phyloP scores from a whole-genome alignment of 1,139 yeast species.

The Eremothecium gossypii region DNA sequence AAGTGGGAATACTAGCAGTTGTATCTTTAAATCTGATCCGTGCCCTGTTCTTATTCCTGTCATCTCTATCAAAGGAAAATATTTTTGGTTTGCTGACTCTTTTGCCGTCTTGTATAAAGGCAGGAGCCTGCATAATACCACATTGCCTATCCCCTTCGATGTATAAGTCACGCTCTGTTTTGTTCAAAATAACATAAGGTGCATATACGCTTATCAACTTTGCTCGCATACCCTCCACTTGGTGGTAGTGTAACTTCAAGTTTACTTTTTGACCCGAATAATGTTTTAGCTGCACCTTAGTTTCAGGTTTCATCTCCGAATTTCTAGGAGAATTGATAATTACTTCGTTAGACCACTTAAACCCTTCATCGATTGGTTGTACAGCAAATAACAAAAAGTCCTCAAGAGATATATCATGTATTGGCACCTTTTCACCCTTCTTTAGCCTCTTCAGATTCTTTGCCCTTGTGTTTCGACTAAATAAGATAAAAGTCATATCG shows the following conservation, averaged over 20 bases:
- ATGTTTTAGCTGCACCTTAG: slow-evolving; percentile 38
- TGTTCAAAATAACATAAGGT: slow-evolving; percentile 76
- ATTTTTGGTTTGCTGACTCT: slow-evolving; percentile 50
- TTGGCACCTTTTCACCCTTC: slow-evolving; percentile 58
- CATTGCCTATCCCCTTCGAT: slow-evolving; percentile 58
- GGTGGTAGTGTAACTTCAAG: slow-evolving; percentile 56
- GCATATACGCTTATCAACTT: slow-evolving; percentile 65
- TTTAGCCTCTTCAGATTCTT: slow-evolving; percentile 59
- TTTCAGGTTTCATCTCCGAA: slow-evolving; percentile 51
- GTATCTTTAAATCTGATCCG: slow-evolving; percentile 62
- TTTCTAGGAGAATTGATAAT: slow-evolving; percentile 55
- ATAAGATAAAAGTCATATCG: slow-evolving; percentile 65
- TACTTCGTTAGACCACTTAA: slow-evolving; percentile 68
- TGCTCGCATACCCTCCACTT: slow-evolving; percentile 36
- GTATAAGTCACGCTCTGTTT: slow-evolving; percentile 60
- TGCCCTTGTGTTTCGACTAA: slow-evolving; percentile 63
- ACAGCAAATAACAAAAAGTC: slow-evolving; percentile 58
- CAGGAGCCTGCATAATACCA: slow-evolving; percentile 33
- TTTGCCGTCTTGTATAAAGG: slow-evolving; percentile 21
- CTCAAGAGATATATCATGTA: slow-evolving; percentile 73
- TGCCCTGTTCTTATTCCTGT: slow-evolving; percentile 59
- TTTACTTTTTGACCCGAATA: slow-evolving; percentile 60
- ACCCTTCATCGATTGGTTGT: slow-evolving; percentile 57
- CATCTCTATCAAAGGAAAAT: slow-evolving; percentile 69
- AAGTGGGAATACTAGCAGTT: slow-evolving; percentile 63